phyloP scores from a whole-genome alignment of 2,329 filamentous ascomycete genomes.

The Exophiala aquamarina region DNA sequence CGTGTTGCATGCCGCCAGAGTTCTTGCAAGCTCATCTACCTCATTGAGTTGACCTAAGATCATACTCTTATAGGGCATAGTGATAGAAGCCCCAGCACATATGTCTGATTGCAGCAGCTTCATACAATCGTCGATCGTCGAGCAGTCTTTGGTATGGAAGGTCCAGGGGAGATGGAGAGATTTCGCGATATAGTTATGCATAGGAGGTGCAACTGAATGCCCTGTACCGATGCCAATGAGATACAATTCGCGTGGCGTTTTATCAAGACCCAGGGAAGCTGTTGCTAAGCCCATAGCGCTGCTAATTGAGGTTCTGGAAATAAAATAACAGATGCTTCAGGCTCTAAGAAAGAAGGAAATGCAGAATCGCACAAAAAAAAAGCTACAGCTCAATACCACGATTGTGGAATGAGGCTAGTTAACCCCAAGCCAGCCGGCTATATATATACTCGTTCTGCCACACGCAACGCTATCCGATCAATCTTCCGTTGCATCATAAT shows the following conservation, averaged over 20 bases:
- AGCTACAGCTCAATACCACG: no score
- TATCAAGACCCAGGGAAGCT: no score
- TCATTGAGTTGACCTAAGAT: conserved; percentile 39
- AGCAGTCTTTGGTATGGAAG: conserved; percentile 31
- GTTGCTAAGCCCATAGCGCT: no score
- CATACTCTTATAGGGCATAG: conserved; percentile 46
- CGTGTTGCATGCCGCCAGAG: conserved; percentile 22
- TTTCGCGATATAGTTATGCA: conserved; percentile 42
- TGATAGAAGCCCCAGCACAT: conserved; percentile 37
- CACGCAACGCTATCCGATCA: no score
- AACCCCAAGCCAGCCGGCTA: no score
- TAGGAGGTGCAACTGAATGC: conserved; percentile 41
- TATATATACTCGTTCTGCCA: no score
- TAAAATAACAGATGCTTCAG: no score
- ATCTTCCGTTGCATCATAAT: no score
- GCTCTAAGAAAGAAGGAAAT: no score
- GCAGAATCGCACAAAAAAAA: no score
- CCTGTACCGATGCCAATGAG: conserved; percentile 4
- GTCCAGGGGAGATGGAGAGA: conserved; percentile 37
- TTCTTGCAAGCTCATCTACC: conserved; percentile 35
- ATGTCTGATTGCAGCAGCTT: conserved; percentile 29
- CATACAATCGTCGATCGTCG: conserved; percentile 36
- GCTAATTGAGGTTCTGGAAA: no score
- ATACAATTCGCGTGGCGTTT: background rate
- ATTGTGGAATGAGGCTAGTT: no score